Evolutionary conservation across 2,329 filamentous ascomycete species (phyloP).

Genomic region (Fusarium paranaense): DNA sequence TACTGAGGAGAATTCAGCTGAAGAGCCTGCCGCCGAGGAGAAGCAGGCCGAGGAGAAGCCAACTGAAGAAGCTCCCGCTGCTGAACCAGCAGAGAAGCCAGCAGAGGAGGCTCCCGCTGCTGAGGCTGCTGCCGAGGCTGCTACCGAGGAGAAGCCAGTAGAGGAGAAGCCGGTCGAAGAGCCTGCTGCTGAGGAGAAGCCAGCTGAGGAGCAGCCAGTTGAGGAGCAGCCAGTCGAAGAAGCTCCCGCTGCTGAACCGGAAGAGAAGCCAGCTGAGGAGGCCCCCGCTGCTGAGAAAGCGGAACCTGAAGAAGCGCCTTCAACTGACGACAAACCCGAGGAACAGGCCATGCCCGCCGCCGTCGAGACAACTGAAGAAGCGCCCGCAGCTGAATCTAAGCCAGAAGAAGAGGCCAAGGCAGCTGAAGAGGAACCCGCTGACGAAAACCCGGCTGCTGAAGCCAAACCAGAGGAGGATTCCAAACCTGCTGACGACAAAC

Average conservation of each 20-base stretch:
- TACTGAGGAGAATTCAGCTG: constrained; percentile 1
- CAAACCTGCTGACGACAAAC: constrained; percentile 23
- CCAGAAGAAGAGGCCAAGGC: constrained; percentile 11
- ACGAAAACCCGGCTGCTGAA: constrained; percentile 14
- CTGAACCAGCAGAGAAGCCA: too few species aligned
- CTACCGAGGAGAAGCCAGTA: too few species aligned
- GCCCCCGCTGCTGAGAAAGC: constrained; percentile 7
- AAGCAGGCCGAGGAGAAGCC: constrained; percentile 3
- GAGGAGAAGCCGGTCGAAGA: neutral
- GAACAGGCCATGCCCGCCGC: constrained; percentile 9
- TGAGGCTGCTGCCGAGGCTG: neutral
- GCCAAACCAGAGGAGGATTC: constrained; percentile 22
- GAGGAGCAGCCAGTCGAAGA: neutral
- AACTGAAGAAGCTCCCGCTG: too few species aligned
- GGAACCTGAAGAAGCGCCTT: constrained; percentile 17
- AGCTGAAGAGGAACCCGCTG: constrained; percentile 21
- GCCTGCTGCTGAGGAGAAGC: too few species aligned
- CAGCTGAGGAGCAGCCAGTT: neutral
- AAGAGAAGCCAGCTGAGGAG: neutral
- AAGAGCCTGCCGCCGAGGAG: neutral
- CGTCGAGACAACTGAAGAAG: neutral
- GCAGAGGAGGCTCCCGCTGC: neutral
- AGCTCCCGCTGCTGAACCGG: neutral
- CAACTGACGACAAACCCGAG: constrained; percentile 26
- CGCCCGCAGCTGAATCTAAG: neutral